Conservation (phyloP, 208 protist species). For the Acanthamoeba royreba region DNA sequence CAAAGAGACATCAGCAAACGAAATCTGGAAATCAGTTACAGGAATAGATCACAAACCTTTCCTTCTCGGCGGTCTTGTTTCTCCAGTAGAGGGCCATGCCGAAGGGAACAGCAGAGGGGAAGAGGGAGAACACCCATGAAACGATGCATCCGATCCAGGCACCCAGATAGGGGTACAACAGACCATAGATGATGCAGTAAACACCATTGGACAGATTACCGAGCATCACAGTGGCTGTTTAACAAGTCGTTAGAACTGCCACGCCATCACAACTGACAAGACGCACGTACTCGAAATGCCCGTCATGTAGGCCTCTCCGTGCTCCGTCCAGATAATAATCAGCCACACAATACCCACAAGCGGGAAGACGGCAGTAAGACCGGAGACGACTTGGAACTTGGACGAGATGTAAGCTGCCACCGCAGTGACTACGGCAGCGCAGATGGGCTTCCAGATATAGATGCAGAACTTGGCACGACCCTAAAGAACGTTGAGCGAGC, state of each 20-base stretch:
- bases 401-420: not conserved
- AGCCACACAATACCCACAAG: not conserved
- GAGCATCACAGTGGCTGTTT: not conserved
- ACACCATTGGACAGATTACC: not conserved
- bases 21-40: too few species aligned
- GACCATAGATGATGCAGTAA: not conserved
- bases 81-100: not conserved
- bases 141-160: not conserved
- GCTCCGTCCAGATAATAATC: not conserved
- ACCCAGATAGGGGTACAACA: not conserved
- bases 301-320: not conserved
- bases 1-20: too few species aligned
- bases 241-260: not conserved
- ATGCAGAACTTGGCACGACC: constrained; percentile 7
- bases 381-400: not conserved
- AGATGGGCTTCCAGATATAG: not conserved
- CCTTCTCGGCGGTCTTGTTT: not conserved
- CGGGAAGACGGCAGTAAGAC: not conserved
- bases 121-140: not conserved
- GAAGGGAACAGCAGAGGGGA: not conserved
- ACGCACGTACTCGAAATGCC: not conserved
- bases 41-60: too few species aligned
- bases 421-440: not conserved
- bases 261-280: not conserved
- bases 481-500: not conserved